These are phyloP conservation scores for Metschnikowia lachancei DNA, from an alignment of 805 yeast species.

Conservation along the genomic window DNA sequence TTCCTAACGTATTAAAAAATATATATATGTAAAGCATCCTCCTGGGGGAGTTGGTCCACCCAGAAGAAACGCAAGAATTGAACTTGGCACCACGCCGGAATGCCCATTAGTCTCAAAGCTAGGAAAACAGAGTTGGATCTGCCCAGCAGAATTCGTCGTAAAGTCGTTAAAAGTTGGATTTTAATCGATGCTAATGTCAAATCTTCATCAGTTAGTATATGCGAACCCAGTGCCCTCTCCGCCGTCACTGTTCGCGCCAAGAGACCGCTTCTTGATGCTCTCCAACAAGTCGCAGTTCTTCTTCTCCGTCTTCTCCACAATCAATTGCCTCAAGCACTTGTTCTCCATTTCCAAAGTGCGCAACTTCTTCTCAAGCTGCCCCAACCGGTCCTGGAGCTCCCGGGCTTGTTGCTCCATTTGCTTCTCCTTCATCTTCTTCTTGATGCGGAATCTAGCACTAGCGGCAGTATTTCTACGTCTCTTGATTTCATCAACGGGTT, in stretches of 20 bases:
- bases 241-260: conserved; percentile 11
- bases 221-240: conserved; percentile 22
- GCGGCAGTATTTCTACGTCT: conserved; percentile 91
- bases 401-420: conserved; percentile 78
- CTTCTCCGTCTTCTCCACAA: conserved; percentile 66
- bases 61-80: conserved; percentile 13
- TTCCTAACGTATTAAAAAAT: conserved; percentile 13
- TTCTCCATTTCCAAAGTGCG: conserved; percentile 93
- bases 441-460: conserved; percentile 86
- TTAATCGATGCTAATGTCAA: conserved; percentile 26
- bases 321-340: conserved; percentile 74
- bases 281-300: conserved; percentile 29
- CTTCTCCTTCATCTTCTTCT: conserved; percentile 88
- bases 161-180: conserved; percentile 41
- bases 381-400: conserved; percentile 68
- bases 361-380: conserved; percentile 65
- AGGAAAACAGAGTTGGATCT: conserved; percentile 25
- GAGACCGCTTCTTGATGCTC: conserved; percentile 27
- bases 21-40: conserved; percentile 4
- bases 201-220: conserved; percentile 27
- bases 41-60: conserved; percentile 4
- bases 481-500: conserved; percentile 49
- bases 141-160: conserved; percentile 20
- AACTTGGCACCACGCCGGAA: conserved; percentile 16
- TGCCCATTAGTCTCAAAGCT: conserved; percentile 19